phyloP scores from a whole-genome alignment of 805 yeast genomes.

The Candida koratica region DNA sequence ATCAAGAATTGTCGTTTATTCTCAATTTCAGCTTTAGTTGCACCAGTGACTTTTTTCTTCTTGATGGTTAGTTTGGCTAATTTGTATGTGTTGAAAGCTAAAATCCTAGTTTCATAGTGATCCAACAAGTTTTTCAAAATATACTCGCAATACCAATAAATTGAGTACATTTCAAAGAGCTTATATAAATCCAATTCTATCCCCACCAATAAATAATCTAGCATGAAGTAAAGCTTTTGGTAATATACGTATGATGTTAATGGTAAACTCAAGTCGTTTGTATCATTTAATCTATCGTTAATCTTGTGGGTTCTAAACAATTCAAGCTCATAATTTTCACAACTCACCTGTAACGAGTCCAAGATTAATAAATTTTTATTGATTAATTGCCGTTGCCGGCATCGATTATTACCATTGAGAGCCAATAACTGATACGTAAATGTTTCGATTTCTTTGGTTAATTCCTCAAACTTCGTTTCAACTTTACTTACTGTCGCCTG shows the following conservation, averaged over 20 bases:
- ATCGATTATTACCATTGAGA: conserved; percentile 52
- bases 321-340: conserved; percentile 60
- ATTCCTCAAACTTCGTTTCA: conserved; percentile 17
- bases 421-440: conserved; percentile 34
- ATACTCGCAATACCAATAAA: conserved; percentile 65
- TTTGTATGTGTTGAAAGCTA: conserved; percentile 13
- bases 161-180: conserved; percentile 60
- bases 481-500: conserved; percentile 11
- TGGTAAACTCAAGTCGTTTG: conserved; percentile 51
- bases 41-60: conserved; percentile 9
- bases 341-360: conserved; percentile 77
- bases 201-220: conserved; percentile 67
- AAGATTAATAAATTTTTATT: conserved; percentile 55
- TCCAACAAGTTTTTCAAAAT: conserved; percentile 38
- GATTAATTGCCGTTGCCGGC: conserved; percentile 74
- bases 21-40: conserved; percentile 11
- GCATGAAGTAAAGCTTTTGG: conserved; percentile 66
- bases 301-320: conserved; percentile 32
- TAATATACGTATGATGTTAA: conserved; percentile 66
- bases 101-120: conserved; percentile 44
- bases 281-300: conserved; percentile 32
- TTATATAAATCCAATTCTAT: conserved; percentile 72
- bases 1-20: conserved; percentile 9
- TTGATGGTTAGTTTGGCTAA: conserved; percentile 10
- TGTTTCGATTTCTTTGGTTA: conserved; percentile 46